Evolutionary conservation across 345 rosid species (phyloP).

Genomic region (Heritiera littoralis): DNA sequence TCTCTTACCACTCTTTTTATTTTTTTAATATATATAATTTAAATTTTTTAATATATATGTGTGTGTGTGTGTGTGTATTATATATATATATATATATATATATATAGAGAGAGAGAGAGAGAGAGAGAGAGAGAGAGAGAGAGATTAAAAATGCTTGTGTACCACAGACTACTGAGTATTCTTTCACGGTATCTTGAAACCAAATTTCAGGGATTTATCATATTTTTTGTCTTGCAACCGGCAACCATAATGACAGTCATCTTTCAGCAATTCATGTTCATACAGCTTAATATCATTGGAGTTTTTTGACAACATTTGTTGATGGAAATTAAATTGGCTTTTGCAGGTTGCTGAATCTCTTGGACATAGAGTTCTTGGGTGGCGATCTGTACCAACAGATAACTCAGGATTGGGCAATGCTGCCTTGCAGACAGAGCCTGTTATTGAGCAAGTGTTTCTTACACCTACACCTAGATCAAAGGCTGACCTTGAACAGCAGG

Average conservation of each 20-base stretch:
- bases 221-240: background rate
- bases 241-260: background rate
- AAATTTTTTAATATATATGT: background rate
- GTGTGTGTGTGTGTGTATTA: too few relatives aligned
- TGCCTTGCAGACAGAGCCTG: slow-evolving; percentile 91
- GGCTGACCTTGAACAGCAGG: slow-evolving; percentile 94
- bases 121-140: too few relatives aligned
- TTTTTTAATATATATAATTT: background rate
- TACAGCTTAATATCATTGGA: background rate
- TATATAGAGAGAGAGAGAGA: too few relatives aligned
- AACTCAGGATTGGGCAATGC: slow-evolving; percentile 78
- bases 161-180: background rate
- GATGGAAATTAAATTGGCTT: background rate
- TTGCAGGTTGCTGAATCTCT: slow-evolving; percentile 90
- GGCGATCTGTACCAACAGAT: slow-evolving; percentile 92
- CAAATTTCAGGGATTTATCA: background rate
- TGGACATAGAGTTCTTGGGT: slow-evolving; percentile 90
- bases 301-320: background rate
- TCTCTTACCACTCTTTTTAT: background rate
- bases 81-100: too few relatives aligned
- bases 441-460: slow-evolving; percentile 91
- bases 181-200: background rate
- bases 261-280: background rate
- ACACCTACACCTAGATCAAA: slow-evolving; percentile 67
- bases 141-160: background rate